phyloP scores from a whole-genome alignment of 768 basidiomycete species.

The Crepidotus variabilis region DNA sequence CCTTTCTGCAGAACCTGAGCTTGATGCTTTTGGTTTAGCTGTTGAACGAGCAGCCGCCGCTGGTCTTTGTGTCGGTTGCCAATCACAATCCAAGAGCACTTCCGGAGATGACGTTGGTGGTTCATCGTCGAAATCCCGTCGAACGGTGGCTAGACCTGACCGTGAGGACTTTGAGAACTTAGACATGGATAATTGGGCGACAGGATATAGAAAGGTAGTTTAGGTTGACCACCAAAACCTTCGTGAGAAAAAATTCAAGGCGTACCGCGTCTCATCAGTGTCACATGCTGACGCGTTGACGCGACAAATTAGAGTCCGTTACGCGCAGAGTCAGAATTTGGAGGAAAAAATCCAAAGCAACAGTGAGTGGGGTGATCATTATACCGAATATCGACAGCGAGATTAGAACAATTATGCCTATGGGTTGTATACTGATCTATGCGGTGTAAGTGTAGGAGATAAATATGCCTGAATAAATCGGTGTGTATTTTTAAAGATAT shows the following conservation, averaged over 20 bases:
- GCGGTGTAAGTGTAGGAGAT: not conserved
- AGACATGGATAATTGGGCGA: not conserved
- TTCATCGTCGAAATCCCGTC: constrained; percentile 58
- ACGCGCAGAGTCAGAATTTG: not conserved
- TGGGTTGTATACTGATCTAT: constrained; percentile 12
- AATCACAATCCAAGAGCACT: constrained; percentile 24
- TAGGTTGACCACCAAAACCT: not conserved
- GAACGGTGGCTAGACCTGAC: constrained; percentile 60
- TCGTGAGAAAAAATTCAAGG: not conserved
- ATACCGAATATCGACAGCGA: constrained; percentile 12
- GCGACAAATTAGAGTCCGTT: not conserved
- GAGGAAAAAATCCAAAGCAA: not conserved
- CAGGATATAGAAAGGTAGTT: not conserved
- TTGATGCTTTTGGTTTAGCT: constrained; percentile 16
- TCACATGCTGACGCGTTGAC: not conserved
- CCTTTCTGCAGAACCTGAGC: constrained; percentile 34
- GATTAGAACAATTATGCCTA: constrained; percentile 3
- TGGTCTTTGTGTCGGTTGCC: constrained; percentile 31
- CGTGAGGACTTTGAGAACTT: constrained; percentile 15
- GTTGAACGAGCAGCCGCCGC: not conserved
- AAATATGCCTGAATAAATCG: constrained; percentile 6
- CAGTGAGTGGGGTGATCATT: constrained; percentile 24
- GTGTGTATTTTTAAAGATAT: constrained; percentile 35
- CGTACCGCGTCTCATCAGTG: not conserved
- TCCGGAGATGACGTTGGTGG: constrained; percentile 34